Base-by-base conservation (phyloP, 176 grass and related monocot genomes). In the Cocos nucifera region DNA sequence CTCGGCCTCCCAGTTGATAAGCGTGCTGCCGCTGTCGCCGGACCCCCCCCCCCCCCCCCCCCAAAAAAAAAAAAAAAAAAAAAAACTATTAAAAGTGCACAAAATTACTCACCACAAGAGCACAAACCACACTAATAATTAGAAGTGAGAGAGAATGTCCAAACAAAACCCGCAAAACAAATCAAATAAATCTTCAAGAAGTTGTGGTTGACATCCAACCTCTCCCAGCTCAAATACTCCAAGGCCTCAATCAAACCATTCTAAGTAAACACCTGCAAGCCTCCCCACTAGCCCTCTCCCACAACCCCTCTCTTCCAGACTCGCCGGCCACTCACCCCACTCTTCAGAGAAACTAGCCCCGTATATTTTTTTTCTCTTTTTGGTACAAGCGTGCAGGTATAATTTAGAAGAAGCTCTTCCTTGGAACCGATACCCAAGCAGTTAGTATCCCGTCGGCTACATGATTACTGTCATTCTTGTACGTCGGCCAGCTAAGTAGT, bases 191-290 rank as follows among this genome's bases (percentile, higher is more conserved):
- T 80, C 73, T 76, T 17, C 35, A 39, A 50, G 39, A 79, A 73
- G 19, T 69, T 95, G 91, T 90, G 91, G 91, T 82, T 69, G 83
- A 73, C 71, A 84, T 90, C 77, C 86, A 51, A 58, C 75, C 64
- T 84, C 77, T 22, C 73, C 76, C 57, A 51, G 78, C 61, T 70
- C 62, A 82, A 77, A 71, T 79, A 77, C 68, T 80, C 68, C 77
- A 65, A 81, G 75, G 61, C 35, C 53, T 32, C 67, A 78, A 74
- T 53, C 58, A 59, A 88, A 77, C 80, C 27, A 58, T 73, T 69
- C 66, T 44, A 44, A 23, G 23, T 23, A 23, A 23, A 14, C 8
- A 44, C 35, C 10, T 44, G 9, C 0, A 44, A 44, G 9, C 14
- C 35, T 35, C 35, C 9, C 35, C 32, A 35, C 69, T 48, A 21